Conservation (phyloP, 805 yeast species). For the Wickerhamiella cacticola region DNA sequence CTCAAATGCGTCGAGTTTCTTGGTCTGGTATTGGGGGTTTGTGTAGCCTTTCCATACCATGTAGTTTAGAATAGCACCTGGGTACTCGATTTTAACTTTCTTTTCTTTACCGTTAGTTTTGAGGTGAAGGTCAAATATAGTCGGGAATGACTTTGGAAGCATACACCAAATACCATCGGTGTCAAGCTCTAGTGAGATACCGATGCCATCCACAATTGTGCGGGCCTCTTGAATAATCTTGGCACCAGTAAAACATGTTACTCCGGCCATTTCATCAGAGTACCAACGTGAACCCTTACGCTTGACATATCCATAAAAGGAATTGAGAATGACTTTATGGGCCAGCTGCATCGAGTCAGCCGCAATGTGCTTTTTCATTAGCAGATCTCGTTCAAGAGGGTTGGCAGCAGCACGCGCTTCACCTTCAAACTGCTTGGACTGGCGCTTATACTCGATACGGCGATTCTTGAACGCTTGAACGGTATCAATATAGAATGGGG, state of each 20-base stretch:
- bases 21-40: conserved; percentile 84
- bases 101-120: conserved; percentile 40
- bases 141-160: conserved; percentile 86
- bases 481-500: conserved; percentile 91
- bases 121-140: conserved; percentile 32
- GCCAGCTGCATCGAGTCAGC: conserved; percentile 95
- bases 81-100: conserved; percentile 66
- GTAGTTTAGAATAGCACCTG: conserved; percentile 92
- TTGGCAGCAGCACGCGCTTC: conserved; percentile 48
- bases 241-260: conserved; percentile 95
- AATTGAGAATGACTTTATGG: conserved; percentile 89
- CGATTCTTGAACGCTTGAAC: conserved; percentile 92
- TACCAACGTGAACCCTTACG: conserved; percentile 99
- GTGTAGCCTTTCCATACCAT: conserved; percentile 85
- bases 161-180: conserved; percentile 99
- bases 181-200: conserved; percentile 90
- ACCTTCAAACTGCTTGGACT: conserved; percentile 87
- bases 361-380: conserved; percentile 68
- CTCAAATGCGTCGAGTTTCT: conserved; percentile 54
- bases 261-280: conserved; percentile 99
- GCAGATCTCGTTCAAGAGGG: conserved; percentile 6
- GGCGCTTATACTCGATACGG: conserved; percentile 86
- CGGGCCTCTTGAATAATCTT: conserved; percentile 97
- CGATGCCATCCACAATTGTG: conserved; percentile 76
- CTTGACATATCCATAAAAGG: conserved; percentile 98